Evolutionary conservation across 768 basidiomycete species (phyloP).

Genomic region (Tricholoma saponaceum): DNA sequence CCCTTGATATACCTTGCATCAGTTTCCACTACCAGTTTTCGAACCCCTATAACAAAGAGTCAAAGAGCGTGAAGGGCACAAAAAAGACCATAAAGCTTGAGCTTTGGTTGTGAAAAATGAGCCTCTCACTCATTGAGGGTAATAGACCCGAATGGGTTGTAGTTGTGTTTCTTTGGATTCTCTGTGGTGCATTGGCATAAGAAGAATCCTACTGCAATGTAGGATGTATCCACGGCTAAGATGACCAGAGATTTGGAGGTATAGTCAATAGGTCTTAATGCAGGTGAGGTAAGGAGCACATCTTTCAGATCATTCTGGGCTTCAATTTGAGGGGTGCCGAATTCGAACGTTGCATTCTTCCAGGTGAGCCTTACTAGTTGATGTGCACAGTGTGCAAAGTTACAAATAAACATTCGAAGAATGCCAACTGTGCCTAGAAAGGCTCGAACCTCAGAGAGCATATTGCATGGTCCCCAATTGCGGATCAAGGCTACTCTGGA

Average conservation of each 20-base stretch:
- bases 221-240: constrained; percentile 32
- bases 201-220: constrained; percentile 31
- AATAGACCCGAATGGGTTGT: constrained; percentile 33
- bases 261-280: constrained; percentile 22
- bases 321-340: constrained; percentile 18
- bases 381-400: constrained; percentile 15
- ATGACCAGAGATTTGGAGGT: constrained; percentile 18
- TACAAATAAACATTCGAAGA: constrained; percentile 19
- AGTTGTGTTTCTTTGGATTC: constrained; percentile 21
- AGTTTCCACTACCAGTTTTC: constrained; percentile 28
- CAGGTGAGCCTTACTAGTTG: constrained; percentile 16
- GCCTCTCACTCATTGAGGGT: constrained; percentile 29
- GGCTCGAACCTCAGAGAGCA: neutral
- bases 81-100: constrained; percentile 34
- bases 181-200: constrained; percentile 28
- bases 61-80: constrained; percentile 15
- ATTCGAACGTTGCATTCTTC: constrained; percentile 25
- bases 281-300: neutral
- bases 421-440: constrained; percentile 28
- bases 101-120: constrained; percentile 34
- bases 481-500: constrained; percentile 17
- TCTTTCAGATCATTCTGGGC: neutral
- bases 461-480: constrained; percentile 14
- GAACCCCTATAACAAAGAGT: constrained; percentile 16
- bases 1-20: constrained; percentile 30